phyloP scores from a whole-genome alignment of 2,329 filamentous ascomycete genomes.

The Nemania sp. region DNA sequence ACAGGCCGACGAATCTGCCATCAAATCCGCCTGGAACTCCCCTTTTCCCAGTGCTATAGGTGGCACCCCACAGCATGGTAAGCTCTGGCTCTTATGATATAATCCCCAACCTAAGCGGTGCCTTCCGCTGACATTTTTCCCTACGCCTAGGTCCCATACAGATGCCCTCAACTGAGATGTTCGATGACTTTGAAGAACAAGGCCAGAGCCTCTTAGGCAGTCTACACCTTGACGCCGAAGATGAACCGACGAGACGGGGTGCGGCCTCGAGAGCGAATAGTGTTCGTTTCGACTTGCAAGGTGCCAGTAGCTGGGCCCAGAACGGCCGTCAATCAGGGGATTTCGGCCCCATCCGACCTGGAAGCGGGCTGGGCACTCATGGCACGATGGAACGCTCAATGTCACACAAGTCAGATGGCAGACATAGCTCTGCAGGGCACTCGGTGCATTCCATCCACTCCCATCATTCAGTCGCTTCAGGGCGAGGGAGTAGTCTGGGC shows the following conservation, averaged over 20 bases:
- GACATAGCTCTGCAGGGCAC: slow-evolving; percentile 90
- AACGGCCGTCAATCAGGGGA: slow-evolving; percentile 82
- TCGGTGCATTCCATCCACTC: slow-evolving; percentile 68
- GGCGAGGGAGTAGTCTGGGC: slow-evolving; percentile 84
- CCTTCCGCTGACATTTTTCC: not conserved
- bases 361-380: slow-evolving; percentile 76
- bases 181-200: slow-evolving; percentile 89
- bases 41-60: slow-evolving; percentile 86
- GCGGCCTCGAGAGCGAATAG: slow-evolving; percentile 93
- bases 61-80: slow-evolving; percentile 86
- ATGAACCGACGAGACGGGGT: slow-evolving; percentile 81
- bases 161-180: slow-evolving; percentile 79
- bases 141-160: slow-evolving; percentile 69
- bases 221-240: slow-evolving; percentile 82
- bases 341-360: slow-evolving; percentile 74
- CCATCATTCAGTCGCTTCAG: slow-evolving; percentile 72
- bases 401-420: slow-evolving; percentile 94
- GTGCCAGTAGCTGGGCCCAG: slow-evolving; percentile 81
- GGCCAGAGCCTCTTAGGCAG: slow-evolving; percentile 78
- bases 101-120: not conserved
- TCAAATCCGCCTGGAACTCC: slow-evolving; percentile 91
- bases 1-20: slow-evolving; percentile 66
- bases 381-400: slow-evolving; percentile 86
- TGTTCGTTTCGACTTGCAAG: slow-evolving; percentile 92
- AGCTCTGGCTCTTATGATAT: slow-evolving; percentile 35